phyloP scores from a whole-genome alignment of 768 basidiomycete genomes.

The Omphalotus guepiniiformis region DNA sequence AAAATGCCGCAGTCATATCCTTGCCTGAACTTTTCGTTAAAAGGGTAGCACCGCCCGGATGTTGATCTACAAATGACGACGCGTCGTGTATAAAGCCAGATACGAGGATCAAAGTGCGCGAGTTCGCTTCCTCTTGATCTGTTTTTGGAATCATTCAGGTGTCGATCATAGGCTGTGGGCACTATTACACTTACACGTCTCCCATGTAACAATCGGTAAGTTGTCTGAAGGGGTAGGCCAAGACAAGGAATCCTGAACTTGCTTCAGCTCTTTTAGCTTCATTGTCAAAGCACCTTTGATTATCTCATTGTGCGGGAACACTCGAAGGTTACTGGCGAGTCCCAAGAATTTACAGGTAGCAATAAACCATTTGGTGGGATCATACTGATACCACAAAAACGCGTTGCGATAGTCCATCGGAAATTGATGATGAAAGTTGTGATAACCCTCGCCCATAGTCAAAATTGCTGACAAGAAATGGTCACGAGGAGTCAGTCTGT shows the following conservation, averaged over 20 bases:
- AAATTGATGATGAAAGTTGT: constrained; percentile 85
- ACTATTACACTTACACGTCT: constrained; percentile 53
- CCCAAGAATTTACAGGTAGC: constrained; percentile 54
- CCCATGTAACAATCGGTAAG: constrained; percentile 79
- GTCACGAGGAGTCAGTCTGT: constrained; percentile 72
- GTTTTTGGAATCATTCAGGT: neutral
- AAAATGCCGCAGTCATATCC: constrained; percentile 82
- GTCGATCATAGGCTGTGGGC: neutral
- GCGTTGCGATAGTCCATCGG: constrained; percentile 86
- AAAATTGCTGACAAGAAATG: constrained; percentile 77
- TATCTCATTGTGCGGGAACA: constrained; percentile 88
- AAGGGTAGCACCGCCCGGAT: constrained; percentile 72
- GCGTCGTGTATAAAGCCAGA: constrained; percentile 89
- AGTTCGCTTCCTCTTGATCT: constrained; percentile 69
- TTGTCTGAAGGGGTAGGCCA: constrained; percentile 59
- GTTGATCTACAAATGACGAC: constrained; percentile 64
- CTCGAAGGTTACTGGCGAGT: constrained; percentile 75
- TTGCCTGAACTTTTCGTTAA: constrained; percentile 64
- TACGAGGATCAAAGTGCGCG: constrained; percentile 63
- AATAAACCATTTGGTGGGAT: constrained; percentile 92
- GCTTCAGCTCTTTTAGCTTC: constrained; percentile 72
- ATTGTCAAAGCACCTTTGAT: constrained; percentile 78
- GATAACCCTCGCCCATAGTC: constrained; percentile 64
- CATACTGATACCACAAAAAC: constrained; percentile 67
- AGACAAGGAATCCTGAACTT: constrained; percentile 52